Conservation (phyloP, 2,329 filamentous ascomycete genomes). For the Hypomyces perniciosus region DNA sequence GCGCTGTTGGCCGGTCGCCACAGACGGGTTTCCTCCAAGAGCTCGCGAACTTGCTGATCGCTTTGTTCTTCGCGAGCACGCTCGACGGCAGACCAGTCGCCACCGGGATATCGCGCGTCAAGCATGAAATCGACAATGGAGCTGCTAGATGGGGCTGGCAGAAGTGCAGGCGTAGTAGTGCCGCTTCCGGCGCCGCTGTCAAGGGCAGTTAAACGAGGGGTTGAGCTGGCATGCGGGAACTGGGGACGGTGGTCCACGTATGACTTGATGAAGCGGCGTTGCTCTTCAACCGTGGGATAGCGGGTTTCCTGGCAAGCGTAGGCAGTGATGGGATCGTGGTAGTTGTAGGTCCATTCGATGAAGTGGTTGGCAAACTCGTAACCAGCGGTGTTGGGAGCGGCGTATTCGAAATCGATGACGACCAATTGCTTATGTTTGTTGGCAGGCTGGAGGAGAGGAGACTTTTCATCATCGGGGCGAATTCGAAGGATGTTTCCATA, state of each 20-base stretch:
- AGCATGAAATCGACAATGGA: conserved; percentile 71
- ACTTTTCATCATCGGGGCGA: conserved; percentile 62
- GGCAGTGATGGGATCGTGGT: conserved; percentile 65
- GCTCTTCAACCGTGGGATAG: conserved; percentile 77
- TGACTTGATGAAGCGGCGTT: conserved; percentile 75
- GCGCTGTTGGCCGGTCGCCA: conserved; percentile 88
- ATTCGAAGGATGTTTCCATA: conserved; percentile 92
- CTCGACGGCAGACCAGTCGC: conserved; percentile 48
- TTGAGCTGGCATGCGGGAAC: conserved; percentile 49
- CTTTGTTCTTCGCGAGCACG: conserved; percentile 54
- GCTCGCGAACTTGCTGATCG: conserved; percentile 61
- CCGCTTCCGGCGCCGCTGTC: conserved; percentile 32
- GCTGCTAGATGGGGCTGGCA: conserved; percentile 36
- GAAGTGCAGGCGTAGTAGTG: conserved; percentile 28
- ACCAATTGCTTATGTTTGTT: conserved; percentile 95
- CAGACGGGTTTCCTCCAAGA: conserved; percentile 72
- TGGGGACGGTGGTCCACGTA: conserved; percentile 79
- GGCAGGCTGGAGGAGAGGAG: conserved; percentile 77
- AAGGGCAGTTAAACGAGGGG: conserved; percentile 42
- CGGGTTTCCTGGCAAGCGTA: conserved; percentile 60
- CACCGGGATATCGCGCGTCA: conserved; percentile 59
- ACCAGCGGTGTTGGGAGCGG: conserved; percentile 78
- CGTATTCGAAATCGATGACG: conserved; percentile 98
- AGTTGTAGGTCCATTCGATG: conserved; percentile 97
- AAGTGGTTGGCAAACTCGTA: conserved; percentile 98